These are phyloP conservation scores for Verticillium zaregamsianum DNA, from an alignment of 2,329 filamentous ascomycete species.

Conservation along the genomic window DNA sequence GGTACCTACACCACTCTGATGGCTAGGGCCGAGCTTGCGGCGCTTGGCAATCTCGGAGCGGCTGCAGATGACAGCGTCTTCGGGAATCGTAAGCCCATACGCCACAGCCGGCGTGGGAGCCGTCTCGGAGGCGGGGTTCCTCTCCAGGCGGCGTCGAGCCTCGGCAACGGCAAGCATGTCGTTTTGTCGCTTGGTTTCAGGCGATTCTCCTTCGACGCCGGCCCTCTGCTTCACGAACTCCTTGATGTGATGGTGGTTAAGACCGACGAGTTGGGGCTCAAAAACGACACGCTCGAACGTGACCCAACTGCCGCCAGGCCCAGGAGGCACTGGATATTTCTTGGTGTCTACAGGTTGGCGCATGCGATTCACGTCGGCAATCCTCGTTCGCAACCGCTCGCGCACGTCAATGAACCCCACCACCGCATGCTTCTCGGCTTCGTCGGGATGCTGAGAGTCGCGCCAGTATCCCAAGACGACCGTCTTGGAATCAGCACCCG, in stretches of 20 bases:
- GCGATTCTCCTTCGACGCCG: conserved; percentile 29
- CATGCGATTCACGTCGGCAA: conserved; percentile 44
- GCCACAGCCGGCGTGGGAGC: conserved; percentile 41
- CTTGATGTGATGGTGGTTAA: conserved; percentile 55
- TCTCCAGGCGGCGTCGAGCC: conserved; percentile 39
- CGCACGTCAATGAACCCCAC: conserved; percentile 60
- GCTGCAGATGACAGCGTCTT: conserved; percentile 23
- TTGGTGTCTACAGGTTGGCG: conserved; percentile 34
- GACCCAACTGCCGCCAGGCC: conserved; percentile 60
- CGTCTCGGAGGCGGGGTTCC: conserved; percentile 39
- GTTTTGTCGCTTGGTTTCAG: conserved; percentile 31
- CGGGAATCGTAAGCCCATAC: conserved; percentile 46
- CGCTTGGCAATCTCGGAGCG: conserved; percentile 32
- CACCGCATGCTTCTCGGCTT: conserved; percentile 51
- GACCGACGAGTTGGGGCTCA: conserved; percentile 48
- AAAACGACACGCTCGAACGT: conserved; percentile 59
- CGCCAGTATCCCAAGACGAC: conserved; percentile 57
- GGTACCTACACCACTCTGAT: conserved; percentile 29
- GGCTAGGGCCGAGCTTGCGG: conserved; percentile 44
- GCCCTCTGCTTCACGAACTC: conserved; percentile 56
- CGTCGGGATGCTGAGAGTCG: conserved; percentile 47
- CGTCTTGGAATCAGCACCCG: conserved; percentile 30
- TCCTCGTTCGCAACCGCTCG: conserved; percentile 56
- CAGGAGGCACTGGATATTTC: conserved; percentile 47
- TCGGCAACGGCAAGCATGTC: conserved; percentile 41